A percentile compares a stretch with the other conserved stretches of the same genome.
These are phyloP conservation scores for Sphaerulina musiva DNA, from an alignment of 2,329 filamentous ascomycete species.

Conservation along the genomic window DNA sequence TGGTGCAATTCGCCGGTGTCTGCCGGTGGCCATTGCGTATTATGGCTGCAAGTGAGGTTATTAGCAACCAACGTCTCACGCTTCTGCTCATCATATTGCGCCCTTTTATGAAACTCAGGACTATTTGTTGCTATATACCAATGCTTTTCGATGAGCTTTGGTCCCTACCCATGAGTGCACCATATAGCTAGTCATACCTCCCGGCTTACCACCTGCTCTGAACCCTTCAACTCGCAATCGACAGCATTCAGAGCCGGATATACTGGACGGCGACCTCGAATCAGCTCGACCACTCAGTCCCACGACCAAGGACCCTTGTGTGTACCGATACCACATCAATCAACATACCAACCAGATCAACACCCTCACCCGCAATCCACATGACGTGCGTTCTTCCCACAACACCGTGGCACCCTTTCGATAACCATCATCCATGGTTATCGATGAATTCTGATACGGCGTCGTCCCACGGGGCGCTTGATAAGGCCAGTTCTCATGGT, in stretches of 20 bases:
- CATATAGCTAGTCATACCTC: conserved; percentile 14
- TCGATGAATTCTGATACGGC: conserved; percentile 28
- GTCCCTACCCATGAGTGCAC: conserved; percentile 11
- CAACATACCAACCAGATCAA: background rate
- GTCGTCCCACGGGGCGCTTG: conserved; percentile 20
- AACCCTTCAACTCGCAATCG: conserved; percentile 2
- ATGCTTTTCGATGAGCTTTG: conserved; percentile 15
- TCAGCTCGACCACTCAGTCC: background rate
- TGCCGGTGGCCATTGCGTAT: conserved; percentile 17
- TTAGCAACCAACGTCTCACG: conserved; percentile 23
- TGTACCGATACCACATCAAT: background rate
- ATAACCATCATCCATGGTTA: conserved; percentile 28
- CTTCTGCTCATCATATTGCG: conserved; percentile 13
- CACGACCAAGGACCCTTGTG: background rate
- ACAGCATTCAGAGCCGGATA: conserved; percentile 15
- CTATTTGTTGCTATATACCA: conserved; percentile 8
- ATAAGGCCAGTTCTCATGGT: conserved; percentile 24
- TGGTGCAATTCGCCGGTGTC: conserved; percentile 17
- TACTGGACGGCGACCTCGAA: conserved; percentile 18
- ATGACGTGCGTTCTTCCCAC: conserved; percentile 32
- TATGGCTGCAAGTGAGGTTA: conserved; percentile 18
- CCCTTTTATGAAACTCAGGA: conserved; percentile 11
- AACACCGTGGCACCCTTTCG: conserved; percentile 28
- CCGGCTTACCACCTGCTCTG: conserved; percentile 3
- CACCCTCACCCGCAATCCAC: conserved; percentile 11